phyloP scores from a whole-genome alignment of 2,329 filamentous ascomycete genomes.

The Thelonectria olida region DNA sequence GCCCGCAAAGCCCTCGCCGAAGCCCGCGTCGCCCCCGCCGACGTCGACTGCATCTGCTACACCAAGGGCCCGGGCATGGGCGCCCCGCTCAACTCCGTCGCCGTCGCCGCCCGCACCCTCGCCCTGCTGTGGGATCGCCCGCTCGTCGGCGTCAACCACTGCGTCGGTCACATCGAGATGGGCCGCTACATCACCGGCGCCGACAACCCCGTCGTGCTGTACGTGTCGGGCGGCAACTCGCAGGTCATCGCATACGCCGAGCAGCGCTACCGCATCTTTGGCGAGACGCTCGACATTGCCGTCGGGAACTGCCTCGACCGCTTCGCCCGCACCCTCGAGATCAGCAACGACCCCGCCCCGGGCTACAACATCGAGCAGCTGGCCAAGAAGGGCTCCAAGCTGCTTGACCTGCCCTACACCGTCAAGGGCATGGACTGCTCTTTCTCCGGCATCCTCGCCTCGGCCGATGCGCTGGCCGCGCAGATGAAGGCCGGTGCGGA shows the following conservation, averaged over 20 bases:
- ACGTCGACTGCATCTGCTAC: conserved; percentile 94
- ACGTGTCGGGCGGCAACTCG: conserved; percentile 95
- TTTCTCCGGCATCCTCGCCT: conserved; percentile 90
- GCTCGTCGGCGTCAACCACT: conserved; percentile 97
- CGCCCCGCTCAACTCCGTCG: conserved; percentile 86
- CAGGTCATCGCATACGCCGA: conserved; percentile 98
- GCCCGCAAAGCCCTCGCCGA: conserved; percentile 80
- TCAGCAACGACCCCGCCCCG: conserved; percentile 94
- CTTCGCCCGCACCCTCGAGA: conserved; percentile 89
- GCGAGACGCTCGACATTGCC: conserved; percentile 95
- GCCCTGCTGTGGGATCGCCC: conserved; percentile 85
- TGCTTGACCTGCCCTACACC: conserved; percentile 91
- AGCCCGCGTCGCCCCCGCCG: conserved; percentile 66
- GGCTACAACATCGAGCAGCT: conserved; percentile 98
- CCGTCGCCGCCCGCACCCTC: conserved; percentile 84
- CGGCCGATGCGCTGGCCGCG: conserved; percentile 81
- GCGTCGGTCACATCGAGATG: conserved; percentile 99
- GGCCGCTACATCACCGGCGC: conserved; percentile 91
- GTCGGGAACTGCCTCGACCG: conserved; percentile 97
- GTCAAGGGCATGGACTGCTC: conserved; percentile 99
- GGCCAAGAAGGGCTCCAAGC: conserved; percentile 74
- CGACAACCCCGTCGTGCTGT: conserved; percentile 90
- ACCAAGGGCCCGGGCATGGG: conserved; percentile 98
- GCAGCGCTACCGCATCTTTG: conserved; percentile 95
- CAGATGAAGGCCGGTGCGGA: conserved; percentile 65